Evolutionary conservation across 257 asterid species (phyloP), one percentile per base, ranked within the genome.

Genomic region (Echites panduratus): DNA sequence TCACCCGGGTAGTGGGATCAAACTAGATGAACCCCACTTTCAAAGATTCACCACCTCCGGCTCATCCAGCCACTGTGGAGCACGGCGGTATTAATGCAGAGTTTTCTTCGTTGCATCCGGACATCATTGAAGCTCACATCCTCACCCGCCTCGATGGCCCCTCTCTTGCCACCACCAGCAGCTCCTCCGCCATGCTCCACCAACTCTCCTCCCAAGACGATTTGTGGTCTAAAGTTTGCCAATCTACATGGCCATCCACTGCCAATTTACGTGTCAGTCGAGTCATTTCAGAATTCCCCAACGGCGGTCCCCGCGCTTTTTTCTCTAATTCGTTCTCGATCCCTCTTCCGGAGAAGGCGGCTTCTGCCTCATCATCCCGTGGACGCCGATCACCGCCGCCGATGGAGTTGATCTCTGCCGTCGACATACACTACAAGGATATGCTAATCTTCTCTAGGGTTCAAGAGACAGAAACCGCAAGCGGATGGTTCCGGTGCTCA

Each of bases 171-270:
- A 64, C 88, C 47, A 78, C 85, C 50, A 79, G 88, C 78, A 79
- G 85, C 67, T 85, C 89, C 85, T 89, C 96, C 70, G 0, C 85
- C 80, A 61, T 85, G 3, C 87, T 93, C 85, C 92, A 73, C 81
- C 81, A 26, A 41, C 87, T 91, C 50, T 87, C 92, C 79, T 73
- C 88, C 81, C 81, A 81, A 35, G 73, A 75, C 38, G 53, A 75
- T 76, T 76, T 91, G 65, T 93, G 97, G 97, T 76, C 80, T 64
- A 3, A 72, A 66, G 72, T 79, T 17, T 93, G 98, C 83, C 84
- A 70, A 75, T 75, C 84, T 58, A 87, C 94, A 49, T 93, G 97
- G 97, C 98, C 98, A 3, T 93, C 97, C 35, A 89, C 96, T 16
- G 5, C 76, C 68, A 40, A 86, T n/a, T 66, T 84, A 10, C 85